Base-by-base conservation (phyloP, 768 basidiomycete genomes). In the Tremella fuciformis region DNA sequence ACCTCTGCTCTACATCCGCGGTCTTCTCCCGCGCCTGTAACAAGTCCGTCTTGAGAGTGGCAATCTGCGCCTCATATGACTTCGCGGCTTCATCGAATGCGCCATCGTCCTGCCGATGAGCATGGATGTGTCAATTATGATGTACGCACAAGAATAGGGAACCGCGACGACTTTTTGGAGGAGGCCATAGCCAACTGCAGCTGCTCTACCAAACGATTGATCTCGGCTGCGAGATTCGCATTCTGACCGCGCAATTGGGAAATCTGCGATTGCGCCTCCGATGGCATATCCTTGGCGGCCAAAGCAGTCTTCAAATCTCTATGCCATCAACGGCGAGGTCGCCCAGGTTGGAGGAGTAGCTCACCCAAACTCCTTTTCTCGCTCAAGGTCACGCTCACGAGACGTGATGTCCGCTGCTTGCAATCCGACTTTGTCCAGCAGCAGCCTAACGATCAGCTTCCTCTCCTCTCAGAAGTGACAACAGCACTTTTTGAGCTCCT, bases 321-420 rank as follows among this genome's bases (percentile, higher is more conserved):
- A 60, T 11, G n/a, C 29, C 3, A 15, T 6, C 19, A 50, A 29
- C 39, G 38, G 25, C 18, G 24, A 7, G 8, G 38, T 42, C 6
- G 40, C 4, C 11, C 2, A 13, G 47, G 18, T 11, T 1, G 62
- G 18, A 59, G 42, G 34, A 47, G 29, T 8, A n/a, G n/a, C 49
- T 51, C 42, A 89, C 88, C 89, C 86, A 72, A 91, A 86, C 62
- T 88, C 88, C 47, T 87, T 84, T 73, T 94, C 91, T 48, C 89
- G 83, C 69, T 88, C 86, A 38, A 97, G 80, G 84, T 91, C 85
- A 72, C 80, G 84, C 72, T 96, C 94, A 52, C 92, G 81, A 66
- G 92, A 88, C 13, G 85, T 85, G 62, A 97, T 91, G n/a, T 88
- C 87, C 49, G 91, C 89, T 67, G 85, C 86, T 75, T 96, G 94